phyloP scores from a whole-genome alignment of 192 early-diverging fungal species.

The Coemansia sp. region DNA sequence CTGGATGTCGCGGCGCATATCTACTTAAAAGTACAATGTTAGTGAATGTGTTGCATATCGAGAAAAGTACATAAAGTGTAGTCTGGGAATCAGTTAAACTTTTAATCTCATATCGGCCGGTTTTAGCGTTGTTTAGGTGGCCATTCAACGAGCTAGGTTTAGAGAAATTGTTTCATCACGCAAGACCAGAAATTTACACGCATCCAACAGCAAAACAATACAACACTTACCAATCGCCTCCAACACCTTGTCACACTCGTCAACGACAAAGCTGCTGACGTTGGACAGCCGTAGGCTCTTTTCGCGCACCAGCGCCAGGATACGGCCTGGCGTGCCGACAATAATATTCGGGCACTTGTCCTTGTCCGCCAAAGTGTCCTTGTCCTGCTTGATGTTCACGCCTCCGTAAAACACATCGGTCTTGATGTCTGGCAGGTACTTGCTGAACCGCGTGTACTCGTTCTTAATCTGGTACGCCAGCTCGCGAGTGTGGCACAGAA shows the following conservation, averaged over 20 bases:
- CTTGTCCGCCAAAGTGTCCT: constrained; percentile 76
- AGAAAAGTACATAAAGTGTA: too few species aligned
- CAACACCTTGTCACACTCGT: constrained; percentile 98
- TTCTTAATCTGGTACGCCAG: constrained; percentile 98
- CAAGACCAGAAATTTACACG: constrained; percentile 13
- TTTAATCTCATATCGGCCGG: constrained; percentile 7
- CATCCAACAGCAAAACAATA: not conserved
- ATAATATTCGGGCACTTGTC: constrained; percentile 93
- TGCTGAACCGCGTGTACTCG: constrained; percentile 94
- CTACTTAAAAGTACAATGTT: constrained; percentile 45
- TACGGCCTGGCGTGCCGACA: constrained; percentile 96
- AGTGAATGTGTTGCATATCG: too few species aligned
- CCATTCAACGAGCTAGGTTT: constrained; percentile 73
- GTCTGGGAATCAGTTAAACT: too few species aligned
- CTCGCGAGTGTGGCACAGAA: constrained; percentile 97
- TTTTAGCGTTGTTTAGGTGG: constrained; percentile 36
- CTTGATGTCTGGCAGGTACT: constrained; percentile 91
- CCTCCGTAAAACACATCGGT: constrained; percentile 95
- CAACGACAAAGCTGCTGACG: constrained; percentile 97
- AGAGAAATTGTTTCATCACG: constrained; percentile 62
- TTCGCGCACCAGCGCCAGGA: constrained; percentile 83
- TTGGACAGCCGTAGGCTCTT: constrained; percentile 75
- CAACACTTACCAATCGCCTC: constrained; percentile 80
- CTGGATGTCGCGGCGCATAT: constrained; percentile 97
- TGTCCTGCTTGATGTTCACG: constrained; percentile 71